Evolutionary conservation across 441 rosid genomes (phyloP).

Genomic region (Sinapis alba): DNA sequence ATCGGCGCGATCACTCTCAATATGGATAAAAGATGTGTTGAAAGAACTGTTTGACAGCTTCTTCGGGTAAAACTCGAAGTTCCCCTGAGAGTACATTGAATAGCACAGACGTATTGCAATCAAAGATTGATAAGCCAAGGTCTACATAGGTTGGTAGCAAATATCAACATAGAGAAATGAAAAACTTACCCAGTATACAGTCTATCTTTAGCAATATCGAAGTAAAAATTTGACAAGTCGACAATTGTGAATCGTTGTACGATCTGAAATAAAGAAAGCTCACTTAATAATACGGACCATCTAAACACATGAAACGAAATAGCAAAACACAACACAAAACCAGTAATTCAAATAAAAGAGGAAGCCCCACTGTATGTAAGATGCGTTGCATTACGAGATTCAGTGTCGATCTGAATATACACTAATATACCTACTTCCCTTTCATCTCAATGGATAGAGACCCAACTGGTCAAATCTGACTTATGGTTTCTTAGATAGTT

Average conservation of each 20-base stretch:
- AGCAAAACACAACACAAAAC: not conserved
- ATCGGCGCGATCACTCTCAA: constrained; percentile 84
- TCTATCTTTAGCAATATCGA: constrained; percentile 96
- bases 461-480: constrained; percentile 17
- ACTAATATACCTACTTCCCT: not conserved
- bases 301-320: constrained; percentile 5
- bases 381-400: not conserved
- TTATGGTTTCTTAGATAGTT: not conserved
- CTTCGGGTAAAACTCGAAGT: constrained; percentile 72
- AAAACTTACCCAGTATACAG: constrained; percentile 86
- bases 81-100: constrained; percentile 57
- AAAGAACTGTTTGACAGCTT: constrained; percentile 98
- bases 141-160: constrained; percentile 9
- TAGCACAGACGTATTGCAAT: not conserved
- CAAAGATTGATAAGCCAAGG: constrained; percentile 4
- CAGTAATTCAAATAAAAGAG: not conserved
- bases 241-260: constrained; percentile 88
- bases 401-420: constrained; percentile 8
- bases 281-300: constrained; percentile 6
- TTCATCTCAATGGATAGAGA: constrained; percentile 17
- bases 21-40: constrained; percentile 83
- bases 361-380: not conserved
- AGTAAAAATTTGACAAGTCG: constrained; percentile 95
- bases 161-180: constrained; percentile 13
- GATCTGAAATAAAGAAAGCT: constrained; percentile 58